phyloP scores from a whole-genome alignment of 495 filamentous ascomycete species.

The Xylaria curta region DNA sequence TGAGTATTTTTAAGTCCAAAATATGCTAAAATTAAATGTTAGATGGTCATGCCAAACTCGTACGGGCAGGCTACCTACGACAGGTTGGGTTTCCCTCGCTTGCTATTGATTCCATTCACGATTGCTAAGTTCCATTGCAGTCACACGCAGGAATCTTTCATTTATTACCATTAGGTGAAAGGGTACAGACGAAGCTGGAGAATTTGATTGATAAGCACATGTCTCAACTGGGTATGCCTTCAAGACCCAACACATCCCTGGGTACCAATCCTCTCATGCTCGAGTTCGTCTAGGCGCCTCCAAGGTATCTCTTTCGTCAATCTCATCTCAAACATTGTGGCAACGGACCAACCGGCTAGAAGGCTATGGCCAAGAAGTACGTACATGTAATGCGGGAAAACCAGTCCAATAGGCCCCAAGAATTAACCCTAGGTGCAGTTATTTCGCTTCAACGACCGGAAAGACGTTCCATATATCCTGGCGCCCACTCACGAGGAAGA shows the following conservation, averaged over 20 bases:
- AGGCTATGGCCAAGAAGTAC: constrained; percentile 70
- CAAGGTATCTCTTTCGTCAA: constrained; percentile 84
- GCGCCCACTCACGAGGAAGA: constrained; percentile 98
- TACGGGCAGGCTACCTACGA: constrained; percentile 80
- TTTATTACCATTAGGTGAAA: constrained; percentile 84
- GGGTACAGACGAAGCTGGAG: constrained; percentile 90
- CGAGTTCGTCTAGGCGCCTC: constrained; percentile 68
- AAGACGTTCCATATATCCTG: constrained; percentile 74
- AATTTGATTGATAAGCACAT: constrained; percentile 87
- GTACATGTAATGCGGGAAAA: constrained; percentile 1
- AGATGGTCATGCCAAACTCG: constrained; percentile 76
- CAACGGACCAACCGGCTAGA: constrained; percentile 56
- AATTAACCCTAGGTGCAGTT: constrained; percentile 56
- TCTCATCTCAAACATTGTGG: constrained; percentile 89
- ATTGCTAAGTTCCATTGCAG: constrained; percentile 36
- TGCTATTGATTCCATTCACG: not conserved
- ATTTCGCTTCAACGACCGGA: constrained; percentile 82
- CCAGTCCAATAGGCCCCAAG: not conserved
- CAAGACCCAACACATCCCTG: not conserved
- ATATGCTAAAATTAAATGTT: constrained; percentile 36
- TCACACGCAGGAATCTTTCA: constrained; percentile 92
- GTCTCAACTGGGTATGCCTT: constrained; percentile 68
- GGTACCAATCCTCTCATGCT: constrained; percentile 6
- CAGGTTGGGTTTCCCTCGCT: constrained; percentile 56
- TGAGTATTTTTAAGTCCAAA: not conserved